phyloP scores from a whole-genome alignment of 305 asterid genomes.

The Fraxinus velutina region DNA sequence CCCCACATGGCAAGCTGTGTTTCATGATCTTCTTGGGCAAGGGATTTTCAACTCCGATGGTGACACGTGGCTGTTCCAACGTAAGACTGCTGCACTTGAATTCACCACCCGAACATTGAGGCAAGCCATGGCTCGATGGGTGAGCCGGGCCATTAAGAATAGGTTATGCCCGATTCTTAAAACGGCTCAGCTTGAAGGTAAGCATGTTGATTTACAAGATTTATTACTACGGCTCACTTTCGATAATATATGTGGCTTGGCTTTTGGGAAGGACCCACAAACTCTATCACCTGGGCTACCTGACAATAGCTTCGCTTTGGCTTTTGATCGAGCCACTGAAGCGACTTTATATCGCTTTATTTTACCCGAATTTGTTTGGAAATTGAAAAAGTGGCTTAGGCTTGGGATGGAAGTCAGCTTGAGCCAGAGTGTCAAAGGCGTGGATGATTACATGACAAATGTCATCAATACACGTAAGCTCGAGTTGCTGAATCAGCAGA shows the following conservation, averaged over 20 bases:
- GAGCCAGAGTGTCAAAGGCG: constrained; percentile 41
- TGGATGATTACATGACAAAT: constrained; percentile 49
- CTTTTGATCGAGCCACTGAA: constrained; percentile 62
- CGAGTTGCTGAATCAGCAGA: constrained; percentile 31
- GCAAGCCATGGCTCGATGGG: constrained; percentile 71
- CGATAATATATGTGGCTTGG: constrained; percentile 60
- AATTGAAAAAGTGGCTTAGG: constrained; percentile 47
- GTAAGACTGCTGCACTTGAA: constrained; percentile 68
- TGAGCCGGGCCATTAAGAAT: constrained; percentile 52
- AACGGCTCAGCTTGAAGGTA: constrained; percentile 36
- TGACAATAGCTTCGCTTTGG: constrained; percentile 47
- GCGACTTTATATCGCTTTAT: constrained; percentile 52
- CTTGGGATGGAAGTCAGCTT: constrained; percentile 52
- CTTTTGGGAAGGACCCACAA: constrained; percentile 60
- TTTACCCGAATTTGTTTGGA: constrained; percentile 54
- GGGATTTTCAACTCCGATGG: constrained; percentile 67
- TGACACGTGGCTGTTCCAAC: constrained; percentile 70
- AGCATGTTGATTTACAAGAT: constrained; percentile 54
- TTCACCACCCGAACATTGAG: constrained; percentile 62
- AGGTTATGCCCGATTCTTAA: constrained; percentile 43
- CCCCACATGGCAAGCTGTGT: constrained; percentile 63
- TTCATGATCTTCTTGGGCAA: constrained; percentile 53
- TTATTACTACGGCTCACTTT: constrained; percentile 50
- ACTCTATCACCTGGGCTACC: constrained; percentile 49
- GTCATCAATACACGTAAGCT: constrained; percentile 49